phyloP scores from a whole-genome alignment of 495 filamentous ascomycete species.

The Elasticomyces elasticus region DNA sequence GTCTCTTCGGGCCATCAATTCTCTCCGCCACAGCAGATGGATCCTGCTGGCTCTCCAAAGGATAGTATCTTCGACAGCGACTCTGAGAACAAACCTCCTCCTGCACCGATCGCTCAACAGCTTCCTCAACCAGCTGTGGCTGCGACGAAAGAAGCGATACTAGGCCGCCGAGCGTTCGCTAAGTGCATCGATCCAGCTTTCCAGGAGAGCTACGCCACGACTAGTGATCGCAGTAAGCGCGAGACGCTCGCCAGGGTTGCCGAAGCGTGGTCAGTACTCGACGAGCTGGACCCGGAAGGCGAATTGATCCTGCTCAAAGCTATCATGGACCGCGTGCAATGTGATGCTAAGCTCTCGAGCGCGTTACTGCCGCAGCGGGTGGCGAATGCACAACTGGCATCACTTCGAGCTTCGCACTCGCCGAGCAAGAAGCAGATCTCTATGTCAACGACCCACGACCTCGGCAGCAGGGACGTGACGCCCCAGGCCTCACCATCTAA shows the following conservation, averaged over 20 bases:
- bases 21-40: conserved; percentile 21
- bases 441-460: background rate
- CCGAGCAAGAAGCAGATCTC: conserved; percentile 5
- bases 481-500: conserved; percentile 12
- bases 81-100: conserved; percentile 18
- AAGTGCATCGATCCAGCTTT: conserved; percentile 71
- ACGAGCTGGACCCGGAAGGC: conserved; percentile 83
- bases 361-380: conserved; percentile 25
- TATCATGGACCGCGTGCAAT: conserved; percentile 52
- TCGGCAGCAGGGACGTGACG: conserved; percentile 4
- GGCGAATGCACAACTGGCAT: conserved; percentile 18
- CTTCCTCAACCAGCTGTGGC: conserved; percentile 22
- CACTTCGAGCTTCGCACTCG: conserved; percentile 9
- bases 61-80: conserved; percentile 24
- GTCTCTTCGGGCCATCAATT: conserved; percentile 58
- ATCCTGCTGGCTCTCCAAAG: conserved; percentile 24
- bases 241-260: conserved; percentile 72
- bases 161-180: conserved; percentile 69
- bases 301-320: conserved; percentile 70
- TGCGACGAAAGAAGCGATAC: conserved; percentile 65
- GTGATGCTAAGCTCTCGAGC: conserved; percentile 30
- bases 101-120: background rate
- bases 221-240: conserved; percentile 59
- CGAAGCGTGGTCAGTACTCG: conserved; percentile 73
- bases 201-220: conserved; percentile 73